phyloP scores from a whole-genome alignment of 116 monocot genomes.

The Iris pallida region DNA sequence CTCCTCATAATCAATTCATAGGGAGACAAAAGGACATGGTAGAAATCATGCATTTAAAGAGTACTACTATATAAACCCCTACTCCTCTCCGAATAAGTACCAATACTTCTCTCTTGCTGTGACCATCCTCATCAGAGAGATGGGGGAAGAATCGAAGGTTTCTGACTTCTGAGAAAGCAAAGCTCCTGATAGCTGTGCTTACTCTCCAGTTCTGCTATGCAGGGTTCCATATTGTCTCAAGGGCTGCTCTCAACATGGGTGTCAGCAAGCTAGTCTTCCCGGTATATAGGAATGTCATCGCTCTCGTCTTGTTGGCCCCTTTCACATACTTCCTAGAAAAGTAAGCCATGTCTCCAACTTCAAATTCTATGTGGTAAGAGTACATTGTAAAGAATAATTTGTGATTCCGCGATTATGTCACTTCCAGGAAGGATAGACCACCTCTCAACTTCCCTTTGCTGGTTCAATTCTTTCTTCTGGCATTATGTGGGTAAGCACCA shows the following conservation, averaged over 20 bases:
- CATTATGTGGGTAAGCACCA: conserved; percentile 57
- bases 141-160: conserved; percentile 21
- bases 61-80: conserved; percentile 6
- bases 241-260: conserved; percentile 73
- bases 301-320: conserved; percentile 57
- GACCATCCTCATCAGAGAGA: conserved; percentile 5
- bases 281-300: conserved; percentile 71
- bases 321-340: conserved; percentile 84
- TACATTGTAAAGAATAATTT: not conserved
- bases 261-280: conserved; percentile 65
- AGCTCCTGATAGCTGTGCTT: conserved; percentile 53
- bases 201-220: conserved; percentile 61
- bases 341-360: conserved; percentile 20
- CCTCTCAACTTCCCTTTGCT: conserved; percentile 57
- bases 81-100: not conserved
- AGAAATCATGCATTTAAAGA: not conserved
- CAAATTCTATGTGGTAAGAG: too few species aligned
- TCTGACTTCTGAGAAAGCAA: conserved; percentile 58
- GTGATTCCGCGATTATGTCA: not conserved
- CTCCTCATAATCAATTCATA: too few species aligned
- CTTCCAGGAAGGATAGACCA: conserved; percentile 65
- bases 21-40: too few species aligned
- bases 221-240: conserved; percentile 71
- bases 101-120: too few species aligned
- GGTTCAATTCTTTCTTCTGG: conserved; percentile 61